Evolutionary conservation across 148 eudicot genomes (phyloP).

Genomic region (Limonium bicolor): DNA sequence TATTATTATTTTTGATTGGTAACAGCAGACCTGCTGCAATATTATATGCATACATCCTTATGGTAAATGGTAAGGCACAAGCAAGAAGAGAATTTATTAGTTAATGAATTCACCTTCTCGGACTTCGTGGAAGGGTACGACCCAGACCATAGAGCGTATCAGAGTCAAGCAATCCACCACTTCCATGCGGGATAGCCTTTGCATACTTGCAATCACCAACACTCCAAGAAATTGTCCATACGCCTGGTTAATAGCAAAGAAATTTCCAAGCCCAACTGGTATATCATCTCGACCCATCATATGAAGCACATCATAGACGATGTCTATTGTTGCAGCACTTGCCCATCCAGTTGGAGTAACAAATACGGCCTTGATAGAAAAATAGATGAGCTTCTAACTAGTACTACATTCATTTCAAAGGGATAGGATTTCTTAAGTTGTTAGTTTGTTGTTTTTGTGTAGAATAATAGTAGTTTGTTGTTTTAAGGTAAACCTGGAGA

Average conservation of each 20-base stretch:
- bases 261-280: conserved; percentile 45
- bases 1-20: no score
- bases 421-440: no score
- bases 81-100: no score
- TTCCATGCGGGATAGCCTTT: conserved; percentile 66
- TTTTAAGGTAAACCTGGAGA: conserved; percentile 45
- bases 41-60: no score
- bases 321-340: conserved; percentile 1
- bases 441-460: no score
- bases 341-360: conserved; percentile 1
- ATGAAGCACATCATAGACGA: conserved; percentile 9
- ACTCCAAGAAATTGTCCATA: conserved; percentile 25
- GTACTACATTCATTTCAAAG: no score
- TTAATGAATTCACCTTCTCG: conserved; percentile 43
- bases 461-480: no score
- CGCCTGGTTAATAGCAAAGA: conserved; percentile 49
- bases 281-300: conserved; percentile 12
- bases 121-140: conserved; percentile 59
- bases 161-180: conserved; percentile 76
- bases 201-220: conserved; percentile 65
- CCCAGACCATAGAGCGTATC: conserved; percentile 75
- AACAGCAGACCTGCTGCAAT: no score
- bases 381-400: no score
- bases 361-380: conserved; percentile 44
- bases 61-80: no score